Base-by-base conservation (phyloP, 306 rosid species). In the Vigna trinervia region DNA sequence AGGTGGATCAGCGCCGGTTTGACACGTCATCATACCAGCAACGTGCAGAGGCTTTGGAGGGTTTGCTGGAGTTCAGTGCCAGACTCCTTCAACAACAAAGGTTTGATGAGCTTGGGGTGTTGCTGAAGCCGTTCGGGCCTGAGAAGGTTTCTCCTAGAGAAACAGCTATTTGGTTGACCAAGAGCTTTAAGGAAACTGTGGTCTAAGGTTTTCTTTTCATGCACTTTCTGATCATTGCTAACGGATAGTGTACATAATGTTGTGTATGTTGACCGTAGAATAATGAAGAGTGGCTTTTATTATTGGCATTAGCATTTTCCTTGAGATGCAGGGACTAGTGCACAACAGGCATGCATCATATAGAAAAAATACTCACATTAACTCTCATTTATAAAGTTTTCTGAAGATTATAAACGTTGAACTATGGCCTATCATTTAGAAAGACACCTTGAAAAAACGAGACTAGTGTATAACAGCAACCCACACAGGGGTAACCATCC, bases 81-180 rank as follows among this genome's bases (percentile, higher is more conserved):
- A 82, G 96, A 75, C 87, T 95, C 71, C 92, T 90, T 5, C 89
- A 87, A 58, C 93, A 90, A 5, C 86, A 85, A 69, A 86, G 94
- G 73, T 89, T 92, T 54, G 96, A 92, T 4, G 99, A 95, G 82
- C 97, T 95, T 36, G 97, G 97, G 39, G 99, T 95, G 78, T 76
- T 95, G 88, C 68, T 95, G 76, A 95, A 90, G 89, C 99, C 99
- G 38, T 95, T 95, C 48, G 99, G 99, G 41, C 91, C 87, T 1
- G 99, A 87, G 81, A 95, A 90, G 85, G 99, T 91, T 82, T 93
- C 97, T 76, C 92, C 99, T 0, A 90, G 99, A 46, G 99, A 95
- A 91, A 95, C 96, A 59, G 99, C 99, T 34, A 95, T 95, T 78
- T 95, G 99, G 99, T 87, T 95, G 90, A 82, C 97, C 34, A 95